Base-by-base conservation (phyloP, 495 filamentous ascomycete species). In the Recurvomyces mirabilis region DNA sequence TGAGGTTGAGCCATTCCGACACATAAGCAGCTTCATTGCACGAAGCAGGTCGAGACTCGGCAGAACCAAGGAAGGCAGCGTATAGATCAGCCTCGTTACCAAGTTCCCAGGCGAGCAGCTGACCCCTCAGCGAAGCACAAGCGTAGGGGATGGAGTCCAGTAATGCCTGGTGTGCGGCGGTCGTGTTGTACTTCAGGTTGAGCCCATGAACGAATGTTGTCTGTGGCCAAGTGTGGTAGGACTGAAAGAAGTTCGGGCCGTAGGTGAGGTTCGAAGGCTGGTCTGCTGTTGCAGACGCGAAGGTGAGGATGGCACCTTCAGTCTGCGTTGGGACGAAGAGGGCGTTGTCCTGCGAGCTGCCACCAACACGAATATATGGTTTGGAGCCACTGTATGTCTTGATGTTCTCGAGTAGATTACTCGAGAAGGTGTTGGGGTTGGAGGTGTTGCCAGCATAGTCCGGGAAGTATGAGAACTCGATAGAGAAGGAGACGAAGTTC, bases 71-170 rank as follows among this genome's bases (percentile, higher is more conserved):
- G 2, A 30, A 9, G 26, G 67, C 71, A 11, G 68, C 67, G 53
- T 62, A 81, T 15, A 81, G 61, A 52, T 83, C 78, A 0, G 78
- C 76, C 59, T 83, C 79, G 45, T 83, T 82, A 12, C 77, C 79
- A 51, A 77, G 69, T 41, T 75, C 71, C 76, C 75, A 81, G 43
- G 59, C 60, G 19, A 70, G 63, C 15, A 81, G 55, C 39, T 61
- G 68, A 9, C 64, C 69, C 7, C 54, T 58, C 19, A 80, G 56
- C 7, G 74, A 71, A 46, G 72, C 73, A 59, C 79, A 83, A 11
- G 68, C 78, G 21, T 75, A 54, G 0, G 71, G 64, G 0, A 73
- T 75, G 0, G 74, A 74, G 12, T 67, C 65, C 2, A 75, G 48
- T 3, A 79, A 59, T 4, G 66, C 70, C n/a, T 70, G 59, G 57